Percentiles rank a stretch among this genome's conserved stretches.
These are phyloP conservation scores for Fusarium keratoplasticum DNA, from an alignment of 2,329 filamentous ascomycete genomes.

Conservation along the genomic window DNA sequence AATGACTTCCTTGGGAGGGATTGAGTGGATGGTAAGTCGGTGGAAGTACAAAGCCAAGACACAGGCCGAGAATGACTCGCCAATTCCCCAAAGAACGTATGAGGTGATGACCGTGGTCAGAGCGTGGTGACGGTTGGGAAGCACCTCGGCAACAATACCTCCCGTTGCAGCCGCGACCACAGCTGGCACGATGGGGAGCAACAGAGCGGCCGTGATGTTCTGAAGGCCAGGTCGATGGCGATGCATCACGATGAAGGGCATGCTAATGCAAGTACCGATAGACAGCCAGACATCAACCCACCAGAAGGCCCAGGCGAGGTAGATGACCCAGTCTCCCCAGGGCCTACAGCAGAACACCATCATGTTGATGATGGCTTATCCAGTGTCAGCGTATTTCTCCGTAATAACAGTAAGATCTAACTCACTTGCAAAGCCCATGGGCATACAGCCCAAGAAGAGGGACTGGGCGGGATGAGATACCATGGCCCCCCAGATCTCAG, in stretches of 20 bases:
- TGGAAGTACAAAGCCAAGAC: constrained; percentile 77
- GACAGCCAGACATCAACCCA: constrained; percentile 67
- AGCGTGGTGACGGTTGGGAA: constrained; percentile 66
- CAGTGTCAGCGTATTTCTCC: constrained; percentile 11
- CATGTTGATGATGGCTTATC: constrained; percentile 70
- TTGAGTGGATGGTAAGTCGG: constrained; percentile 73
- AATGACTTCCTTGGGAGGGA: constrained; percentile 74
- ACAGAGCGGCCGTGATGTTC: constrained; percentile 72
- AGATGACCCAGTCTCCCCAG: constrained; percentile 70
- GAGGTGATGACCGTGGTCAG: constrained; percentile 72
- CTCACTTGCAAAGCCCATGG: constrained; percentile 73
- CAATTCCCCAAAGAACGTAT: constrained; percentile 77
- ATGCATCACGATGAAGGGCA: constrained; percentile 67
- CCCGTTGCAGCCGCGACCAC: constrained; percentile 75
- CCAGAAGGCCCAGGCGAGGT: constrained; percentile 68
- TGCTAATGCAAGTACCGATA: constrained; percentile 63
- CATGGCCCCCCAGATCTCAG: constrained; percentile 74
- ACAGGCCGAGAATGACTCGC: constrained; percentile 67
- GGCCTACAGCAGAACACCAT: constrained; percentile 69
- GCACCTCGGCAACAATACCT: constrained; percentile 70
- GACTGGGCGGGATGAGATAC: constrained; percentile 74
- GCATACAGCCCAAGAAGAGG: constrained; percentile 75
- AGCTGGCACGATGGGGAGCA: constrained; percentile 74
- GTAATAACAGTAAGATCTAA: background rate
- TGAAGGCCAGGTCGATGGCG: constrained; percentile 60